phyloP scores from a whole-genome alignment of 805 yeast genomes.

The Candida nanaspora region DNA sequence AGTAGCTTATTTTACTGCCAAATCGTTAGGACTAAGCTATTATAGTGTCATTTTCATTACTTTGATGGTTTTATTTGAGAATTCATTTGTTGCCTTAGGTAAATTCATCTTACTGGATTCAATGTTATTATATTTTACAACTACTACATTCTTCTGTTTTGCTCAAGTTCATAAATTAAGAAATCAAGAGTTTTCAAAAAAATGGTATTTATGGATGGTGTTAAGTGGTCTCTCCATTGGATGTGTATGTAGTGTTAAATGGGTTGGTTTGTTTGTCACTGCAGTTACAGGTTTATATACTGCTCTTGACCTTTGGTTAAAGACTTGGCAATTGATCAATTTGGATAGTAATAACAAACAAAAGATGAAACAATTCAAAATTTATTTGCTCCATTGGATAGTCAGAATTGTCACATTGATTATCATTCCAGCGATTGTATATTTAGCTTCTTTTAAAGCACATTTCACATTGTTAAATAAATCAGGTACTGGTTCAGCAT shows the following conservation, averaged over 20 bases:
- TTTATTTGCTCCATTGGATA: conserved; percentile 61
- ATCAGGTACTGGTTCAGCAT: conserved; percentile 71
- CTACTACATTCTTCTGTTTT: conserved; percentile 57
- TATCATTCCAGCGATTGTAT: conserved; percentile 62
- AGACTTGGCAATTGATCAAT: conserved; percentile 22
- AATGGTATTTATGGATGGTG: conserved; percentile 49
- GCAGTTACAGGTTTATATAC: conserved; percentile 53
- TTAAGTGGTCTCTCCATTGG: conserved; percentile 66
- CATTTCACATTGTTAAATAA: conserved; percentile 72
- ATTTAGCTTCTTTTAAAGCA: conserved; percentile 64
- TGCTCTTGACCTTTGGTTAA: conserved; percentile 42
- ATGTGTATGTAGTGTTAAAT: conserved; percentile 77
- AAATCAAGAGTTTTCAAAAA: conserved; percentile 27
- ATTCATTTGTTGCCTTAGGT: conserved; percentile 61
- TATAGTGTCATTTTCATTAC: conserved; percentile 55
- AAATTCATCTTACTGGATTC: conserved; percentile 74
- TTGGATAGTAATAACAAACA: conserved; percentile 7
- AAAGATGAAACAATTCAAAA: conserved; percentile 4
- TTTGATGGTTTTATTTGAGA: conserved; percentile 58
- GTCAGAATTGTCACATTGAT: conserved; percentile 62
- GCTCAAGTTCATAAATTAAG: conserved; percentile 46
- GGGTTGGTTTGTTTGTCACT: conserved; percentile 77
- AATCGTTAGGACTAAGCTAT: conserved; percentile 44
- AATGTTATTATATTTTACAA: conserved; percentile 68
- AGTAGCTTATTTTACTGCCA: conserved; percentile 62